A percentile compares a stretch with the other conserved stretches of the same genome.
phyloP scores from a whole-genome alignment of 2,329 filamentous ascomycete genomes.

The Orbilia ellipsospora region DNA sequence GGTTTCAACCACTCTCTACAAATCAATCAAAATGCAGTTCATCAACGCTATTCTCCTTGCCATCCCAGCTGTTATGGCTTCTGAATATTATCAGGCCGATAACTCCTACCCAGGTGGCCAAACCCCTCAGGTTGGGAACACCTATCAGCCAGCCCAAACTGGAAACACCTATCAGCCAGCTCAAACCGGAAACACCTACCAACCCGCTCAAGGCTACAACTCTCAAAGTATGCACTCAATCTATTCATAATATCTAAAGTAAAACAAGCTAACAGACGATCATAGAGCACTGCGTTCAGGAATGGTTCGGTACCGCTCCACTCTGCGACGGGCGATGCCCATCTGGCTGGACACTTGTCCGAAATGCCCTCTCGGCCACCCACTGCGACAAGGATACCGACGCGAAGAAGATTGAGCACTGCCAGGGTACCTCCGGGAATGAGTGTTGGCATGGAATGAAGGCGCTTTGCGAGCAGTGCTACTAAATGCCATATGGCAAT shows the following conservation, averaged over 20 bases:
- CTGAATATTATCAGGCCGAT: neutral
- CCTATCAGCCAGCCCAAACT: neutral
- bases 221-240: neutral
- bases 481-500: slow-evolving; percentile 1
- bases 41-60: slow-evolving; percentile 29
- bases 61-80: slow-evolving; percentile 22
- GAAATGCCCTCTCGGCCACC: slow-evolving; percentile 10
- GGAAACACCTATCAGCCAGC: neutral
- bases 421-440: slow-evolving; percentile 23
- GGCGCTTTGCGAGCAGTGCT: slow-evolving; percentile 47
- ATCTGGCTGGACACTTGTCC: slow-evolving; percentile 38
- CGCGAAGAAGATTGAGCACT: slow-evolving; percentile 28
- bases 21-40: slow-evolving; percentile 38
- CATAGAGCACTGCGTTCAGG: slow-evolving; percentile 48
- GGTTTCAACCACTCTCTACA: neutral
- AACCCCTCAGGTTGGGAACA: neutral
- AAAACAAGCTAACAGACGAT: slow-evolving; percentile 19
- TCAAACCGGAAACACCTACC: neutral
- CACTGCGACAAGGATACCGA: slow-evolving; percentile 25
- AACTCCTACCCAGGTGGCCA: neutral
- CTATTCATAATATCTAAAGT: neutral
- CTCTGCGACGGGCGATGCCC: slow-evolving; percentile 41
- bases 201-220: neutral
- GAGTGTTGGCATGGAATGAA: slow-evolving; percentile 34
- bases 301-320: slow-evolving; percentile 55